phyloP scores from a whole-genome alignment of 1,284 basidiomycete species.

The Rhodotorula sp. region DNA sequence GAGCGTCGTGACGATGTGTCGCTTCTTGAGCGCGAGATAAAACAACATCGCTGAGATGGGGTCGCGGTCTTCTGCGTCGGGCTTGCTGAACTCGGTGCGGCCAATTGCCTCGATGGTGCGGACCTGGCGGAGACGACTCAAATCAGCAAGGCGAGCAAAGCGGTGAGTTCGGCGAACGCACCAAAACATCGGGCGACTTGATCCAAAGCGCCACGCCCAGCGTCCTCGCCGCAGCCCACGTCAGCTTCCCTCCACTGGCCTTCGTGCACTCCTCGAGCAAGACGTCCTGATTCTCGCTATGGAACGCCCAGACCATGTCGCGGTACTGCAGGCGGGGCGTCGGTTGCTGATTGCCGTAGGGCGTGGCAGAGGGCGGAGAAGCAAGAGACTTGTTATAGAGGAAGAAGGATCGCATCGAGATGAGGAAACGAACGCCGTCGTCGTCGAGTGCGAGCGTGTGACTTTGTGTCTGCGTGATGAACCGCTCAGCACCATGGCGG shows the following conservation, averaged over 20 bases:
- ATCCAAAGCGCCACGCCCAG: constrained; percentile 88
- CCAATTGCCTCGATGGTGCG: constrained; percentile 84
- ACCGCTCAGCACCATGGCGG: constrained; percentile 1
- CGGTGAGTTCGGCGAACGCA: constrained; percentile 50
- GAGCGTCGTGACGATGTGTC: constrained; percentile 83
- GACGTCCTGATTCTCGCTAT: constrained; percentile 86
- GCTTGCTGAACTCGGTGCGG: constrained; percentile 78
- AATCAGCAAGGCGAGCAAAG: not conserved
- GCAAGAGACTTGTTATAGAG: constrained; percentile 5
- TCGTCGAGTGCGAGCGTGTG: constrained; percentile 69
- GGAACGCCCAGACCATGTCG: constrained; percentile 92
- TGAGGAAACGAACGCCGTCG: constrained; percentile 84
- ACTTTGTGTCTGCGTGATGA: constrained; percentile 72
- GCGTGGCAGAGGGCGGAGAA: not conserved
- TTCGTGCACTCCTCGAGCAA: constrained; percentile 58
- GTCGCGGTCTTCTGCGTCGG: constrained; percentile 71
- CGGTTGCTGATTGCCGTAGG: constrained; percentile 3
- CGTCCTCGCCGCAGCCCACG: constrained; percentile 80
- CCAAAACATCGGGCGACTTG: constrained; percentile 69
- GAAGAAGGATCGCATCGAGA: constrained; percentile 54
- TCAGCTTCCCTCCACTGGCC: constrained; percentile 73
- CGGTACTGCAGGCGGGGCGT: constrained; percentile 68
- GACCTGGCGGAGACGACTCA: constrained; percentile 54
- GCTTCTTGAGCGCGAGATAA: constrained; percentile 92
- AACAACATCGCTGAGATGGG: constrained; percentile 84